Evolutionary conservation across 352 stramenopile species (phyloP), one percentile per base, ranked within the genome.

Genomic region (Globisporangium polare): DNA sequence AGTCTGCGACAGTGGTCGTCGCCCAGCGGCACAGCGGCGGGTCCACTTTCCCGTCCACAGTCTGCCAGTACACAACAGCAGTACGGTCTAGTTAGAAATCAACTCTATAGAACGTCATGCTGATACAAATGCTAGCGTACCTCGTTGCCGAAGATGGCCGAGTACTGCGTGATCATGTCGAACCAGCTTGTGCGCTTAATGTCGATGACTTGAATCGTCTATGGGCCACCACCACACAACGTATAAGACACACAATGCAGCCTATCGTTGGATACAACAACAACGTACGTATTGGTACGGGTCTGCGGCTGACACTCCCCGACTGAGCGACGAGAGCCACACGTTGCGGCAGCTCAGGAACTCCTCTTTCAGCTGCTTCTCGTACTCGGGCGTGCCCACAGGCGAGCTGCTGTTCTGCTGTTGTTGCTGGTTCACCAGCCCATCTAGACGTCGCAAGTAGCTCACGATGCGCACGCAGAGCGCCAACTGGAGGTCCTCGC

Each of bases 141-240:
- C 67, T 92, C 78, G 54, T 75, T 91, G 18, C 86, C 86, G 52
- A 96, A 96, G 60, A 96, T 96, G 9, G 88, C 88, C 47, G 85
- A 94, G 68, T 95, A 96, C 60, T 96, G 88, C 8, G 87, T 96
- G 54, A 96, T 91, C 73, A 94, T 85, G 49, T 96, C 87, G 58
- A 96, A 96, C 88, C 86, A 95, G 67, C 85, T 95, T 49, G 88
- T 90, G 31, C 88, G 75, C 67, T 94, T 95, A 37, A 89, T 76
- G 56, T 96, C 88, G 55, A 95, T 92, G 24, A 95, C 58, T 86
- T 94, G 83, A 31, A 93, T 80, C 24, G 86, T 83, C 84, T 95
- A 65, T 5, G 43, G 17, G 17, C 33, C 54, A 41, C 20, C 9
- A 54, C 5, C 29, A 41, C n/a, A 3, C 29, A 27, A 43, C 6